These are phyloP conservation scores for Podaxis pistillaris DNA, from an alignment of 768 basidiomycete genomes.

Conservation along the genomic window DNA sequence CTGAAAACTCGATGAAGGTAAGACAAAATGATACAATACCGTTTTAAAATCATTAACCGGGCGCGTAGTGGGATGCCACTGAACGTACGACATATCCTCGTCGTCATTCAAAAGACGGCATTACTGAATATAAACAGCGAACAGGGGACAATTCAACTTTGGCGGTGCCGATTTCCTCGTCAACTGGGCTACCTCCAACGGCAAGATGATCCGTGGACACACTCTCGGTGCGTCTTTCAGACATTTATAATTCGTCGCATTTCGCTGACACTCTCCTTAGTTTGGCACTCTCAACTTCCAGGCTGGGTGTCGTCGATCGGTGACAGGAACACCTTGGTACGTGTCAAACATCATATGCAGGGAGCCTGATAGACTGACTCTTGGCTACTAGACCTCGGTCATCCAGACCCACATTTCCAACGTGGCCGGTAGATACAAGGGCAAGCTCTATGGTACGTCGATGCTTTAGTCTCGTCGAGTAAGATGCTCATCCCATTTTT, in stretches of 20 bases:
- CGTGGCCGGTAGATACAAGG: constrained; percentile 40
- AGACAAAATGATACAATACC: neutral
- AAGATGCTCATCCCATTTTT: neutral
- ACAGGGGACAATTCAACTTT: constrained; percentile 32
- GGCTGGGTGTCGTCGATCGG: constrained; percentile 33
- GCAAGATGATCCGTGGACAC: constrained; percentile 42
- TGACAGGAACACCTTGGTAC: constrained; percentile 30
- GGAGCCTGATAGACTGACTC: neutral
- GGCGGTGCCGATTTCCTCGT: constrained; percentile 32
- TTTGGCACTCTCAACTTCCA: constrained; percentile 39
- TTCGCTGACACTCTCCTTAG: constrained; percentile 18
- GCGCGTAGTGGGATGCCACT: constrained; percentile 35
- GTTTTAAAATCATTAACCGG: neutral
- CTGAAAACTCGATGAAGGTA: constrained; percentile 42
- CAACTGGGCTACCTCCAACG: constrained; percentile 38
- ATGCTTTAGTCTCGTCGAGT: neutral
- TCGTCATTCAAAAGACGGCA: neutral
- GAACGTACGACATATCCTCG: constrained; percentile 23
- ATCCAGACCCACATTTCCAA: constrained; percentile 39
- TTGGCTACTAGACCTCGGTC: constrained; percentile 26
- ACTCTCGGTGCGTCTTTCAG: constrained; percentile 28
- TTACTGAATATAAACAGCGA: constrained; percentile 14
- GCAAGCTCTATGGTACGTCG: constrained; percentile 33
- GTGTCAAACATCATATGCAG: neutral
- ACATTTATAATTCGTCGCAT: constrained; percentile 24